Evolutionary conservation across 192 early-diverging fungal genomes (phyloP).

Genomic region (Coemansia sp.): DNA sequence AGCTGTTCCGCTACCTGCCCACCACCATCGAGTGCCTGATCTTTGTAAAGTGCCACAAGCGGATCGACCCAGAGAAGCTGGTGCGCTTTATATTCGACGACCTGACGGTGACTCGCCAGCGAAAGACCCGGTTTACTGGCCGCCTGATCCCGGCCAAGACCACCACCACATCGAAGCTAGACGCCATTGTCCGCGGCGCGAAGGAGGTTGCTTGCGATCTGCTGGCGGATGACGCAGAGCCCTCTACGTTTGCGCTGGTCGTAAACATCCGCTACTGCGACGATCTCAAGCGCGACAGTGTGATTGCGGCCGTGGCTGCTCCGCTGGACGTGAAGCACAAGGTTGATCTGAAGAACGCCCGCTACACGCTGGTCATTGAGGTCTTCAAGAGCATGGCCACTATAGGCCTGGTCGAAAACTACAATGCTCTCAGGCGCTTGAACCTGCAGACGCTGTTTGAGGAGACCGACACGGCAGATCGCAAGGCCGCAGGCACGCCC

Average conservation of each 20-base stretch:
- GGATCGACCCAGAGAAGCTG: conserved; percentile 37
- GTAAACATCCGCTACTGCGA: conserved; percentile 49
- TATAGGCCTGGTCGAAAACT: conserved; percentile 41
- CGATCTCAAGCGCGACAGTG: conserved; percentile 37
- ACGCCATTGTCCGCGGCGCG: conserved; percentile 37
- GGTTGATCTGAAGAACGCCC: conserved; percentile 45
- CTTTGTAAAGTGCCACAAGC: conserved; percentile 41
- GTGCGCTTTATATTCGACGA: conserved; percentile 45
- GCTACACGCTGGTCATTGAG: conserved; percentile 44
- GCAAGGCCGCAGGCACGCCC: no score
- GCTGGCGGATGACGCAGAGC: conserved; percentile 42
- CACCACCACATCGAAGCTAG: conserved; percentile 39
- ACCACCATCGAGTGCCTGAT: conserved; percentile 44
- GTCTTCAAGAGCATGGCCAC: conserved; percentile 47
- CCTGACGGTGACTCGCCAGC: conserved; percentile 30
- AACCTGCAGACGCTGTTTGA: conserved; percentile 48
- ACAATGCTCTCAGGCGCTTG: conserved; percentile 30
- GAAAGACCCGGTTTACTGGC: conserved; percentile 37
- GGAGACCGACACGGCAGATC: conserved; percentile 4
- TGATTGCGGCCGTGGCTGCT: conserved; percentile 45
- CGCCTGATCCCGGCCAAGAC: conserved; percentile 40
- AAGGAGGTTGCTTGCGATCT: conserved; percentile 22
- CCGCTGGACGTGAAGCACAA: conserved; percentile 47
- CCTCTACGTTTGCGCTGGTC: conserved; percentile 44
- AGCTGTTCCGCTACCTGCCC: conserved; percentile 36